phyloP scores from a whole-genome alignment of 2,329 filamentous ascomycete genomes.

The Apiospora saccharicola region DNA sequence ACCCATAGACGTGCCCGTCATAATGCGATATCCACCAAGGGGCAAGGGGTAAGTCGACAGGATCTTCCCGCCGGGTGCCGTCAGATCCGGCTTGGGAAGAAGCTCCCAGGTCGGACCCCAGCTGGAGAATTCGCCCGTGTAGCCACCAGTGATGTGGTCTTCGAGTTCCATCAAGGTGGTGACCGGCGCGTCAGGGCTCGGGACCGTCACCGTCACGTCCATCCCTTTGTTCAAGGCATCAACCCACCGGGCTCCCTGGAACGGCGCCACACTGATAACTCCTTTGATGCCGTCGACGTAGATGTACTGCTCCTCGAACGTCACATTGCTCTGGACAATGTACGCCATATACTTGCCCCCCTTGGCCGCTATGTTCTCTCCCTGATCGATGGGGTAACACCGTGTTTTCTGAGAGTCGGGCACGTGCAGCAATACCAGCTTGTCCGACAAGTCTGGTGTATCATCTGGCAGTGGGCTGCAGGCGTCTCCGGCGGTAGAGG shows the following conservation, averaged over 20 bases:
- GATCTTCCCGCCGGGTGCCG: slow-evolving; percentile 57
- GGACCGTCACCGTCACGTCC: slow-evolving; percentile 35
- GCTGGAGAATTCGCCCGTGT: slow-evolving; percentile 47
- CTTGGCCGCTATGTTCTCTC: slow-evolving; percentile 47
- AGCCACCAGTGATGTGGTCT: slow-evolving; percentile 43
- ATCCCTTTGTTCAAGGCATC: slow-evolving; percentile 33
- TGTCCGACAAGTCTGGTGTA: slow-evolving; percentile 48
- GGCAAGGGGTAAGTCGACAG: slow-evolving; percentile 57
- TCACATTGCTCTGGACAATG: slow-evolving; percentile 42
- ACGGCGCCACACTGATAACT: slow-evolving; percentile 30
- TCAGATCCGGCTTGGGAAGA: slow-evolving; percentile 56
- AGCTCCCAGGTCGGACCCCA: slow-evolving; percentile 58
- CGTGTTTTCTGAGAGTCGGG: slow-evolving; percentile 34
- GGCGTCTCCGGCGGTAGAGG: slow-evolving; percentile 42
- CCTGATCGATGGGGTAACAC: slow-evolving; percentile 47
- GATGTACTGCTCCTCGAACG: slow-evolving; percentile 22
- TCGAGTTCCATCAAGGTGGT: slow-evolving; percentile 28
- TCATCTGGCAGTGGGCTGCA: slow-evolving; percentile 48
- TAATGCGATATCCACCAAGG: slow-evolving; percentile 53
- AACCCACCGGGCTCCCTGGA: slow-evolving; percentile 36
- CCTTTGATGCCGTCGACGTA: slow-evolving; percentile 29
- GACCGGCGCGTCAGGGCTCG: slow-evolving; percentile 25
- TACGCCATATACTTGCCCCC: slow-evolving; percentile 52
- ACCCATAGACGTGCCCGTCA: slow-evolving; percentile 64
- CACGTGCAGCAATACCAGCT: slow-evolving; percentile 48